Evolutionary conservation across 495 filamentous ascomycete genomes (phyloP), one percentile per base, ranked within the genome.

Genomic region (Platismatia glauca): DNA sequence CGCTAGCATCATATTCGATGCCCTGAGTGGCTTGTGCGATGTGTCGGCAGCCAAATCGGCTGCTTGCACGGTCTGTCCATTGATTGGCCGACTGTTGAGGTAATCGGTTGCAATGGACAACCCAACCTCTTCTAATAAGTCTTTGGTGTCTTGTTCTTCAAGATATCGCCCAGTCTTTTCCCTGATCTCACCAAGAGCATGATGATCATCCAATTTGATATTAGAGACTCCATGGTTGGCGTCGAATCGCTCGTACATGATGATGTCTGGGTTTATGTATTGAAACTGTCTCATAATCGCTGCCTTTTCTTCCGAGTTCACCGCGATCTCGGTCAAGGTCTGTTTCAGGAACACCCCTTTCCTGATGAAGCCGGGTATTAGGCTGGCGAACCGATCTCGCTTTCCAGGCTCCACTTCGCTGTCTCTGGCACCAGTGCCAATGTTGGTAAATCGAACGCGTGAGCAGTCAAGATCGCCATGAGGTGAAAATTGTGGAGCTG

Each of bases 381-480:
- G 24, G 41, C 9, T 4, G 29, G 58, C 27, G 29, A 60, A 29
- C 16, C 20, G 13, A 50, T 60, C 31, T 46, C 59, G 44, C 44
- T 53, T 53, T 7, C 44, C 13, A 60, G 59, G 44, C 13, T 50
- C 59, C 31, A 59, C 29, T n/a, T 65, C 60, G 15, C 41, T 55
- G 29, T n/a, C 13, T 48, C 56, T 37, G 31, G 57, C 50, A 58
- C 66, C 63, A 44, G 66, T 62, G 31, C 66, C 66, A 31, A 65
- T 64, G 33, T 67, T 67, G 27, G 64, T 48, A 50, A 67, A 57
- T 7, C 63, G 58, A 27, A 65, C 63, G 6, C 60, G 22, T 8
- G 66, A 65, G 58, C 63, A 67, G 58, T 65, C 66, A 41, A 67
- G 63, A 38, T 58, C 46, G 52, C 58, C 63, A 46, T 65, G 66